Evolutionary conservation across 805 yeast genomes (phyloP).

Genomic region (Candida rishiriensis): DNA sequence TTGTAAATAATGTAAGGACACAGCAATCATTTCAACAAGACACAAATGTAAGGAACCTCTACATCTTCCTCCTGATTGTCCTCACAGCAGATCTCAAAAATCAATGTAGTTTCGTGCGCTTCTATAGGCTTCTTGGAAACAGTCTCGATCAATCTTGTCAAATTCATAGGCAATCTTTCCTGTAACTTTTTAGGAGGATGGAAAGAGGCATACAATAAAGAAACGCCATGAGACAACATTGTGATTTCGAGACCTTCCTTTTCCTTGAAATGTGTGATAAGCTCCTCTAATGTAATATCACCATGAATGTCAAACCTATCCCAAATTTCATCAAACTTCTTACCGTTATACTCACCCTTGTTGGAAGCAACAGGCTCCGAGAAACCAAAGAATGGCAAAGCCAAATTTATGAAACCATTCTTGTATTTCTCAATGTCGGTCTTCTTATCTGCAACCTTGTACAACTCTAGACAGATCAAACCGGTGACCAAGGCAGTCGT

Average conservation of each 20-base stretch:
- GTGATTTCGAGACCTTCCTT: conserved; percentile 83
- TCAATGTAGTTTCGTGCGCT: conserved; percentile 66
- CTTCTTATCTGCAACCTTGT: conserved; percentile 79
- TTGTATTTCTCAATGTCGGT: conserved; percentile 78
- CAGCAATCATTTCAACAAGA: conserved; percentile 36
- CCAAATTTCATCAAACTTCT: conserved; percentile 87
- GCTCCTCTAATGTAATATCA: conserved; percentile 67
- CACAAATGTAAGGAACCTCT: conserved; percentile 83
- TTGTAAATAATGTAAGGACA: too few species aligned
- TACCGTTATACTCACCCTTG: conserved; percentile 73
- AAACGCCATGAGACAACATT: conserved; percentile 89
- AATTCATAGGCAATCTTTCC: conserved; percentile 63
- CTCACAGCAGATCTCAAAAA: conserved; percentile 89
- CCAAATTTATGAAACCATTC: conserved; percentile 89
- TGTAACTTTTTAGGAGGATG: conserved; percentile 86
- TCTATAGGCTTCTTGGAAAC: conserved; percentile 83
- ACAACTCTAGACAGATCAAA: conserved; percentile 82
- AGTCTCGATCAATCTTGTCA: conserved; percentile 74
- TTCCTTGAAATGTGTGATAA: conserved; percentile 69
- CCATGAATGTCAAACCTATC: conserved; percentile 84
- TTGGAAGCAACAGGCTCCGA: conserved; percentile 92
- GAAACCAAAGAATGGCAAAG: conserved; percentile 93
- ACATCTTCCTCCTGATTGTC: conserved; percentile 93
- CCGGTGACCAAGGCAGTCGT: conserved; percentile 99
- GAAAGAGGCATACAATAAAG: conserved; percentile 87